A percentile compares a stretch with the other conserved stretches of the same genome.
Conservation (phyloP, 805 yeast species). For the Yarrowia deformans region DNA sequence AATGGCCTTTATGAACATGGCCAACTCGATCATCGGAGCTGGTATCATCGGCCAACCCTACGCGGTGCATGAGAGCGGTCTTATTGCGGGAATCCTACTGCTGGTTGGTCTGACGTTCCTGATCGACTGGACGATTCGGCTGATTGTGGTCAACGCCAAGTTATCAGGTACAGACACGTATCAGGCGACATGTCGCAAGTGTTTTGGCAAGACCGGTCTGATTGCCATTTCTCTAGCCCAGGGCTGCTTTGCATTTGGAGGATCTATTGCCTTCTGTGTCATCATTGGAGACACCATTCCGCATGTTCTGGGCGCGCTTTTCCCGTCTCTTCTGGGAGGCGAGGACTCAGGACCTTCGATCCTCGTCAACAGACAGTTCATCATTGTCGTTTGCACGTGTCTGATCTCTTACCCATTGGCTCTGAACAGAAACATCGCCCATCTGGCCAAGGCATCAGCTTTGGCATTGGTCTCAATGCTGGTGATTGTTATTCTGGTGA, state of each 20-base stretch:
- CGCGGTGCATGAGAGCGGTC: conserved; percentile 82
- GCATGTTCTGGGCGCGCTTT: conserved; percentile 75
- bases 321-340: conserved; percentile 54
- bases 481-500: conserved; percentile 74
- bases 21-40: conserved; percentile 92
- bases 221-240: conserved; percentile 73
- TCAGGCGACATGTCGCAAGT: conserved; percentile 81
- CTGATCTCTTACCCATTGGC: conserved; percentile 85
- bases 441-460: conserved; percentile 83
- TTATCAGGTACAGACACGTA: conserved; percentile 78
- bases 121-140: conserved; percentile 83
- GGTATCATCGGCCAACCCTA: conserved; percentile 95
- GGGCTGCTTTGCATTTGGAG: conserved; percentile 92
- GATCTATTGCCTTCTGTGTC: conserved; percentile 90
- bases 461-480: conserved; percentile 86
- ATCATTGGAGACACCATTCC: conserved; percentile 96
- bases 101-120: conserved; percentile 67
- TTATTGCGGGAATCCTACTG: conserved; percentile 72
- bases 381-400: conserved; percentile 72
- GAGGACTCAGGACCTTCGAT: conserved; percentile 52
- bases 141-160: conserved; percentile 83
- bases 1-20: conserved; percentile 97
- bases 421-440: conserved; percentile 78
- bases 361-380: conserved; percentile 69
- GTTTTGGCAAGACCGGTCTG: conserved; percentile 79